Evolutionary conservation across 768 basidiomycete genomes (phyloP).

Genomic region (Suillus alpinus): DNA sequence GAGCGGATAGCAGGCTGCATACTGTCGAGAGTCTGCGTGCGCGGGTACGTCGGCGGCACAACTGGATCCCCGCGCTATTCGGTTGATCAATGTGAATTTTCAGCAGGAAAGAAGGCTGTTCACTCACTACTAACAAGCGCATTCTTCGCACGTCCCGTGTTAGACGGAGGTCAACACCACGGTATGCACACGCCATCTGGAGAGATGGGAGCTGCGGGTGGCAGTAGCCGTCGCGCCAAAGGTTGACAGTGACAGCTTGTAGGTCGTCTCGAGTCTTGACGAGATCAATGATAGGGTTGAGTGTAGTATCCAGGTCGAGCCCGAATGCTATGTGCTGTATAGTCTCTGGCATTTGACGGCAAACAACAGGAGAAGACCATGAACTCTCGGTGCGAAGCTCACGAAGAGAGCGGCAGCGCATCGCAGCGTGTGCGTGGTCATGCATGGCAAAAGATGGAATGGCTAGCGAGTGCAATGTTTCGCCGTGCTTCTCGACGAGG

Average conservation of each 20-base stretch:
- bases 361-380: constrained; percentile 42
- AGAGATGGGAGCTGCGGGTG: constrained; percentile 53
- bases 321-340: constrained; percentile 61
- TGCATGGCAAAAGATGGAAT: constrained; percentile 53
- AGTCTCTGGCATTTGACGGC: constrained; percentile 45
- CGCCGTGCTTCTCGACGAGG: constrained; percentile 48
- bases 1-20: constrained; percentile 2
- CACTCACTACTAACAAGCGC: constrained; percentile 49
- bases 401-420: constrained; percentile 48
- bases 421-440: constrained; percentile 44
- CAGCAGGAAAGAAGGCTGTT: background rate
- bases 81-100: background rate
- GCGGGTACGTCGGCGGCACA: constrained; percentile 15
- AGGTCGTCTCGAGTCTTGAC: constrained; percentile 47
- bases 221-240: constrained; percentile 49
- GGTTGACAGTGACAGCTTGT: constrained; percentile 48
- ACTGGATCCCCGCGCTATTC: constrained; percentile 18
- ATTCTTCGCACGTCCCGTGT: constrained; percentile 51
- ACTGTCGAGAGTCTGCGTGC: constrained; percentile 15
- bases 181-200: constrained; percentile 62
- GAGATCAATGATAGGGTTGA: constrained; percentile 53
- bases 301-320: constrained; percentile 50
- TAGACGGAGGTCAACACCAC: constrained; percentile 53
- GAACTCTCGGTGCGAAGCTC: constrained; percentile 58
- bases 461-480: constrained; percentile 50